These are phyloP conservation scores for Phytophthora kernoviae DNA, from an alignment of 352 stramenopile genomes.

Conservation along the genomic window DNA sequence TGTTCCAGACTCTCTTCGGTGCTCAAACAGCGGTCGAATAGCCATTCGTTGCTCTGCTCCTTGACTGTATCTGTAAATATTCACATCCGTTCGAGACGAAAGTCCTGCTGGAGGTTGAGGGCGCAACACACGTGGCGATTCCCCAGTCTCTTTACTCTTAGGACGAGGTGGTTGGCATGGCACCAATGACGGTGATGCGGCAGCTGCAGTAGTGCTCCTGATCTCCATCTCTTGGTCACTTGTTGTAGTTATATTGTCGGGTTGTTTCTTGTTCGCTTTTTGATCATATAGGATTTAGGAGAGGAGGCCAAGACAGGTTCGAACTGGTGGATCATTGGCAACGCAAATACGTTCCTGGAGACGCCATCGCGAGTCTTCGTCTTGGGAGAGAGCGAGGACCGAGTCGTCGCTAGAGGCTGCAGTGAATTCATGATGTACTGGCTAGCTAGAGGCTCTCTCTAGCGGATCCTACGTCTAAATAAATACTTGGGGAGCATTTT, in stretches of 20 bases:
- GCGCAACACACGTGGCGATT: constrained; percentile 34
- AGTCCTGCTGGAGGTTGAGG: constrained; percentile 47
- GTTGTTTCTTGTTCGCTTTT: constrained; percentile 9
- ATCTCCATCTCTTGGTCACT: background rate
- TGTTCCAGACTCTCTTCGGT: constrained; percentile 49
- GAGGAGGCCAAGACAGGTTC: constrained; percentile 57
- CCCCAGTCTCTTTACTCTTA: constrained; percentile 21
- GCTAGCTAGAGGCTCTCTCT: background rate
- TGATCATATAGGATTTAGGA: constrained; percentile 37
- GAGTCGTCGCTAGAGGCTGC: constrained; percentile 11
- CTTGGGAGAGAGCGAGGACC: constrained; percentile 35
- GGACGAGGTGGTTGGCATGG: constrained; percentile 17
- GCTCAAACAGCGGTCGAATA: constrained; percentile 76
- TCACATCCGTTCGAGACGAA: constrained; percentile 51
- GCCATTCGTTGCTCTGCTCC: constrained; percentile 56
- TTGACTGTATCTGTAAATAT: constrained; percentile 72
- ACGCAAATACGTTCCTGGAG: constrained; percentile 44
- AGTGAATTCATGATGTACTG: constrained; percentile 22
- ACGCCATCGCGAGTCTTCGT: constrained; percentile 42
- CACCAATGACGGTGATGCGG: background rate
- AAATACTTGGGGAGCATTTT: too few relatives aligned
- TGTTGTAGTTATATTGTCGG: background rate
- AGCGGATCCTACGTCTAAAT: background rate
- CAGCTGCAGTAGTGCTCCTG: background rate
- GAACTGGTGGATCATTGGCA: constrained; percentile 70